These are phyloP conservation scores for Backusella macrospora DNA, from an alignment of 192 early-diverging fungal species.

Conservation along the genomic window DNA sequence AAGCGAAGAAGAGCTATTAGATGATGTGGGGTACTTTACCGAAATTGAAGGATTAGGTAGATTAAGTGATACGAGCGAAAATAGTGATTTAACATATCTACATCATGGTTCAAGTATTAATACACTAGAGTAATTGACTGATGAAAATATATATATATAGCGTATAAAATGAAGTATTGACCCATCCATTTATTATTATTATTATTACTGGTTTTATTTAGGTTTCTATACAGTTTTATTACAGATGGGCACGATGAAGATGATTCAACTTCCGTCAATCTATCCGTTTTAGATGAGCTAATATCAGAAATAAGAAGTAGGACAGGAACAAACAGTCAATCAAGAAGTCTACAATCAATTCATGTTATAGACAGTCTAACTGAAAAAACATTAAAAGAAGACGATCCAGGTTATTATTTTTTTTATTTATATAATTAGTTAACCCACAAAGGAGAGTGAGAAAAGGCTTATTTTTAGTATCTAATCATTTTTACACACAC, in stretches of 20 bases:
- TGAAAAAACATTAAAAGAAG: neutral
- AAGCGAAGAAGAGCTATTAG: constrained; percentile 2
- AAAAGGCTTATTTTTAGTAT: neutral
- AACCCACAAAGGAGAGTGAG: neutral
- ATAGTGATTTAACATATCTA: neutral
- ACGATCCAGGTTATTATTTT: neutral
- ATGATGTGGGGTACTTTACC: neutral
- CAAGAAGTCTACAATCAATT: neutral
- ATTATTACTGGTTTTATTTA: neutral
- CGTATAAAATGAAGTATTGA: neutral
- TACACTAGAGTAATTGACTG: neutral
- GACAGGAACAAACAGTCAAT: neutral
- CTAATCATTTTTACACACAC: neutral
- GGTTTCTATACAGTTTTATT: neutral
- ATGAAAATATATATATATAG: neutral
- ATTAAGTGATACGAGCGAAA: neutral
- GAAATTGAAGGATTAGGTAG: neutral
- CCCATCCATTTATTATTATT: neutral
- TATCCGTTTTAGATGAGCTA: neutral
- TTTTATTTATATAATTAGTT: neutral
- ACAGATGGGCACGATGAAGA: neutral
- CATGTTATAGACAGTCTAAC: neutral
- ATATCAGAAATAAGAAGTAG: constrained; percentile 8
- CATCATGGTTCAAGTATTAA: neutral
- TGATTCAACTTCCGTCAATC: neutral